Percentiles rank a stretch among this genome's conserved stretches.
Conservation (phyloP, 2,329 filamentous ascomycete species). For the Talaromyces albobiverticillius region DNA sequence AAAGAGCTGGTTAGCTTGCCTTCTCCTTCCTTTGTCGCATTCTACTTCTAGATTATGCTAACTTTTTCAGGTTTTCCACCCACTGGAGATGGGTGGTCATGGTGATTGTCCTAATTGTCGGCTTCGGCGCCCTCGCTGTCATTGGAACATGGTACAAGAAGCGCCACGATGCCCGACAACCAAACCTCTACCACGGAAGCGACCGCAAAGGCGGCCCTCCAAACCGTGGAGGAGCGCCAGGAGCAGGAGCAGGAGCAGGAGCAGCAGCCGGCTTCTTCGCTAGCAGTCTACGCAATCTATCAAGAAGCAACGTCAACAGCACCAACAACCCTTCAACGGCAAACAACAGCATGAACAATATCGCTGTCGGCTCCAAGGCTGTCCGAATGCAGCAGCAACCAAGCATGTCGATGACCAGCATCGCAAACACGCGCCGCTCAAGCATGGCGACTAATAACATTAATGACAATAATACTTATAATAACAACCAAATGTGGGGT, state of each 20-base stretch:
- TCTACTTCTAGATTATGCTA: not conserved
- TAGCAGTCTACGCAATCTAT: constrained; percentile 16
- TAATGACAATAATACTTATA: not conserved
- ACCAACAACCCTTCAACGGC: not conserved
- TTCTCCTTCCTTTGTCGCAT: not conserved
- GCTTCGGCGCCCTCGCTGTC: constrained; percentile 64
- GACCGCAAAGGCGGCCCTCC: no score
- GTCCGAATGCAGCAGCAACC: constrained; percentile 6
- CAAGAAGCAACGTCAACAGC: constrained; percentile 10
- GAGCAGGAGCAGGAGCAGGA: not conserved
- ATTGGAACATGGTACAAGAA: constrained; percentile 69
- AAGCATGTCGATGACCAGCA: constrained; percentile 12
- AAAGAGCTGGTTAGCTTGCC: constrained; percentile 10
- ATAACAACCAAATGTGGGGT: constrained; percentile 17
- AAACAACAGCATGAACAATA: constrained; percentile 9
- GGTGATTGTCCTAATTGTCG: constrained; percentile 70
- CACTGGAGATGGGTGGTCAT: constrained; percentile 83
- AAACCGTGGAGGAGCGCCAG: constrained; percentile 15
- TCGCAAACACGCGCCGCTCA: constrained; percentile 3
- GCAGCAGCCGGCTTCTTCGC: constrained; percentile 19
- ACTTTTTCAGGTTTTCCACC: constrained; percentile 55
- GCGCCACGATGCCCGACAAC: constrained; percentile 64
- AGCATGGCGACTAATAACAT: not conserved
- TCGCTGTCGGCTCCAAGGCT: not conserved
- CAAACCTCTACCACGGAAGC: constrained; percentile 31